These are phyloP conservation scores for Tylopilus plumbeoviolaceoides DNA, from an alignment of 768 basidiomycete genomes.

Conservation along the genomic window DNA sequence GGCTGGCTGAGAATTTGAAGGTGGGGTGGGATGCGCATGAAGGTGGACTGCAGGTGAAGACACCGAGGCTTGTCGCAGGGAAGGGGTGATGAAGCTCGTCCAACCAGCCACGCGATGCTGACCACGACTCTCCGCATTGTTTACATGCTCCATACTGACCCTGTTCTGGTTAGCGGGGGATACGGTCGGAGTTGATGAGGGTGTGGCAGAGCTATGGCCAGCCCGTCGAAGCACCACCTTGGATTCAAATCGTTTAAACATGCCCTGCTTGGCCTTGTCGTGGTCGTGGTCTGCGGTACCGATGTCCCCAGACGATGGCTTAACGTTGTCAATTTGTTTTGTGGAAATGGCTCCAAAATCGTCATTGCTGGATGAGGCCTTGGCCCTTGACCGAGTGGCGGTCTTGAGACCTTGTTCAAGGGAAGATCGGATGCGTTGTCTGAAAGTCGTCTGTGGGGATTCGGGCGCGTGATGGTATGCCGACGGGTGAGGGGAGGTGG, in stretches of 20 bases:
- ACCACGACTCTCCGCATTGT: slow-evolving; percentile 35
- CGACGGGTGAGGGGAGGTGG: slow-evolving; percentile 29
- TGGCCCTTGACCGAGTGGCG: slow-evolving; percentile 55
- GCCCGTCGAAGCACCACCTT: slow-evolving; percentile 48
- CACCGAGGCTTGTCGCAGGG: slow-evolving; percentile 64
- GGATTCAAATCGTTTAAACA: slow-evolving; percentile 47
- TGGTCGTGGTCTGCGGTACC: slow-evolving; percentile 29
- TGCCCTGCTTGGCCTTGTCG: slow-evolving; percentile 41
- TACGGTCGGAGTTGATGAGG: slow-evolving; percentile 38
- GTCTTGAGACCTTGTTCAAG: slow-evolving; percentile 64
- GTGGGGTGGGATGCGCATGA: slow-evolving; percentile 51
- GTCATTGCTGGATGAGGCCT: slow-evolving; percentile 37
- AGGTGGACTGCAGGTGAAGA: slow-evolving; percentile 73
- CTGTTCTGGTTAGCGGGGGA: slow-evolving; percentile 24
- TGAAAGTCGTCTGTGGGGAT: slow-evolving; percentile 50
- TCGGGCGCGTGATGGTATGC: slow-evolving; percentile 33
- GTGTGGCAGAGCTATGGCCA: slow-evolving; percentile 38
- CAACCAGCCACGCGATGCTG: slow-evolving; percentile 49
- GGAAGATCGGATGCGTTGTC: slow-evolving; percentile 55
- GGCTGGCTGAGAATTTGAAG: slow-evolving; percentile 48
- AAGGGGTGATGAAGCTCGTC: slow-evolving; percentile 60
- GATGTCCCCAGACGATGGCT: slow-evolving; percentile 29
- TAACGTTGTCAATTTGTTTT: slow-evolving; percentile 43
- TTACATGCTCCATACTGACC: slow-evolving; percentile 27
- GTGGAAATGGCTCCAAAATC: slow-evolving; percentile 39